Base-by-base conservation (phyloP, 83 land plant species). In the Picea mariana region DNA sequence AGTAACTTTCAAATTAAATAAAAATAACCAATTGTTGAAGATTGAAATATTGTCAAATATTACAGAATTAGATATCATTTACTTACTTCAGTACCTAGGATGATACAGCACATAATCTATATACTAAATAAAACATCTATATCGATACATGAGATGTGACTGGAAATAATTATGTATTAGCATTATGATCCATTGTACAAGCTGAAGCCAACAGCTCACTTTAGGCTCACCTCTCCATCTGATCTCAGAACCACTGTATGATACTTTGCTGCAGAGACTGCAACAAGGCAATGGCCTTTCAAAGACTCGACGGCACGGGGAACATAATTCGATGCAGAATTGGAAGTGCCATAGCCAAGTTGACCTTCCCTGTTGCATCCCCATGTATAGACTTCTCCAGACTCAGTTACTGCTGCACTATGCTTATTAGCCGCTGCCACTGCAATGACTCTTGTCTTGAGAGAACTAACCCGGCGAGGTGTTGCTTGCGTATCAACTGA, bases 351-450 rank as follows among this genome's bases (percentile, higher is more conserved):
- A 90, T 97, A 97, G 18, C 99, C 99, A 78, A 97, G 96, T 81
- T 97, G 99, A 18, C 98, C 99, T 79, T 91, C 97, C 84, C 87
- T 92, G 67, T 97, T 97, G 83, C 97, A 96, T 11, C 99, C 99
- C 99, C 99, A 96, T 64, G 99, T 94, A 77, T 87, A 96, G 60
- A 97, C 91, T 84, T 97, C 99, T 81, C 99, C 99, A 85, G 85
- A 62, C 75, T 96, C 99, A 9, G 99, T 93, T 77, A 96, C 88
- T n/a, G 86, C 99, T 82, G 94, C 99, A 87, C 93, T 91, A 79
- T 97, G 98, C 67, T 97, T 97, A 84, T 97, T 97, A 52, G 99
- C 98, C 55, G 99, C 99, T 76, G 99, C 95, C 77, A 96, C 99
- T 79, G 94, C 93, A 60, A 92, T 85, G 38, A 97, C 88, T 79